Base-by-base conservation (phyloP, 106 monocot genomes). In the Acanthochlamys bracteata region DNA sequence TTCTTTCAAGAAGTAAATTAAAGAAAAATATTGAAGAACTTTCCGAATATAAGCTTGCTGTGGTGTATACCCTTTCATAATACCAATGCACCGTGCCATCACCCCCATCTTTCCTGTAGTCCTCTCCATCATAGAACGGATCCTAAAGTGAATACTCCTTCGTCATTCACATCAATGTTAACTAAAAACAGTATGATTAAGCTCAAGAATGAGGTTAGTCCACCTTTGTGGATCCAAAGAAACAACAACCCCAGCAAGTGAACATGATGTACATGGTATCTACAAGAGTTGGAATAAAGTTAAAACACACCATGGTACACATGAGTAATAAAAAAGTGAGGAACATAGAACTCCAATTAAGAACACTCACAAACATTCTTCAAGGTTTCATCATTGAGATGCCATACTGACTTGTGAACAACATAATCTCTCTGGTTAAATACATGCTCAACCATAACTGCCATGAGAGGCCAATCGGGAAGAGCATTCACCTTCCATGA, bases 201-300 rank as follows among this genome's bases (percentile, higher is more conserved):
- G 23, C 26, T 23, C 22, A 23, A 24, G 20, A 7, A 11, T 51
- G 7, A 14, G 7, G 7, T 14, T 42, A 27, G n/a, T 42, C 40
- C 74, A 89, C 89, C 46, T 93, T 86, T 59, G 69, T 86, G 58
- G 93, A 66, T 52, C 80, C 93, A 65, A 89, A 89, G 93, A 89
- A 83, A 51, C 93, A 93, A 64, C 85, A 79, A 2, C 89, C 93
- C 86, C 89, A 86, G 76, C 75, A 73, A 6, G 93, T 93, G 80
- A 89, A 93, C 89, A 93, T 83, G 61, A 86, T 83, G 72, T 93
- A 93, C 64, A 80, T 74, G 33, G 84, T 76, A 53, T 93, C 92
- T 92, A 62, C 39, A 79, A 49, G 4, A 61, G 41, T 20, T 21
- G 65, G 17, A 23, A 43, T 8, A 16, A 8, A 43, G 13, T 43